Conservation (phyloP, 179 eudicot genomes). For the Silene noctiflora region DNA sequence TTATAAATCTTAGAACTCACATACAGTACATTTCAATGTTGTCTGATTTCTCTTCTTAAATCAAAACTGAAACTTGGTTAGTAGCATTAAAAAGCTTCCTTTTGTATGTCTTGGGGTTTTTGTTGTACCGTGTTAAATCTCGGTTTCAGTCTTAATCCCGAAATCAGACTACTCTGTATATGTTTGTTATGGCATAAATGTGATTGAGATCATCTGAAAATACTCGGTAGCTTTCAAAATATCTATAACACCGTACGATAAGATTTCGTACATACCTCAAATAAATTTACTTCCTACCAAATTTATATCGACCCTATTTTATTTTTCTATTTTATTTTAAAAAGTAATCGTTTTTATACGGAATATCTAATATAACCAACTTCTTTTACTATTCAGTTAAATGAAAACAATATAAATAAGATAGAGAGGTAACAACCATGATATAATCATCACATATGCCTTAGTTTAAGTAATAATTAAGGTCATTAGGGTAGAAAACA, state of each 20-base stretch:
- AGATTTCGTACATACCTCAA: background rate
- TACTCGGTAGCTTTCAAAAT: background rate
- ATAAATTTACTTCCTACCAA: background rate
- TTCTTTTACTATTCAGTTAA: too few relatives aligned
- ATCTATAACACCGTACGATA: background rate
- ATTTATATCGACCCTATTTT: background rate
- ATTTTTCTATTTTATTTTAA: too few relatives aligned
- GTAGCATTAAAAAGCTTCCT: constrained; percentile 7
- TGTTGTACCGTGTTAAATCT: background rate
- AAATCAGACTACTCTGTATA: background rate
- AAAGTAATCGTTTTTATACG: too few relatives aligned
- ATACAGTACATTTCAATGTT: background rate
- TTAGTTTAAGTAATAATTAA: too few relatives aligned
- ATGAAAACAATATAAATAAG: background rate
- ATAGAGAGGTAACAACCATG: too few relatives aligned
- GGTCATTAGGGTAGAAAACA: too few relatives aligned
- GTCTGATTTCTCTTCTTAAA: background rate
- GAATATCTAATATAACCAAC: too few relatives aligned
- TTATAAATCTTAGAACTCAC: background rate
- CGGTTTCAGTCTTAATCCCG: background rate
- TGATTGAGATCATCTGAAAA: background rate
- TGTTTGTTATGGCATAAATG: too few relatives aligned
- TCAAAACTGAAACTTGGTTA: constrained; percentile 1
- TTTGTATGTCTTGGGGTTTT: background rate
- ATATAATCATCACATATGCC: too few relatives aligned